Evolutionary conservation across 116 monocot species (phyloP).

Genomic region (Iris pallida): DNA sequence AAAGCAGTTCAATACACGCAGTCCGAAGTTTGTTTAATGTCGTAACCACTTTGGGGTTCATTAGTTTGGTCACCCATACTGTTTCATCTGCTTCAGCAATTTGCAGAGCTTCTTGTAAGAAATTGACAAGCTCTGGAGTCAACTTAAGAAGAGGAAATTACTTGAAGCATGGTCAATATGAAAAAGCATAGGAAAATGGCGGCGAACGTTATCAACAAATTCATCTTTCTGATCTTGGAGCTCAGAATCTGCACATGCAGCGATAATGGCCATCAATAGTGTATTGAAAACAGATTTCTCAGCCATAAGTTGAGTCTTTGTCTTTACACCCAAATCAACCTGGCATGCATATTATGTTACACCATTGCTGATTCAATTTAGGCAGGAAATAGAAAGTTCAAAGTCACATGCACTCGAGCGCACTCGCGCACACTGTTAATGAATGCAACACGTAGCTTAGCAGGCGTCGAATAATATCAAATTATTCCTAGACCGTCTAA

Average conservation of each 20-base stretch:
- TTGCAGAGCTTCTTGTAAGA: constrained; percentile 97
- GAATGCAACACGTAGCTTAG: too few species aligned
- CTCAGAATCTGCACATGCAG: constrained; percentile 71
- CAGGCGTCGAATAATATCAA: too few species aligned
- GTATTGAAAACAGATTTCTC: constrained; percentile 97
- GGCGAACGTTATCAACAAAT: constrained; percentile 70
- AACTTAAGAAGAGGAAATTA: constrained; percentile 83
- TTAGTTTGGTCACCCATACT: constrained; percentile 92
- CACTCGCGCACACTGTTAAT: too few species aligned
- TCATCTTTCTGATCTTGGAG: constrained; percentile 75
- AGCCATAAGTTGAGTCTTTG: constrained; percentile 95
- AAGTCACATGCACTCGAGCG: too few species aligned
- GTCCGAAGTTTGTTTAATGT: constrained; percentile 96
- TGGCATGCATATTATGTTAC: constrained; percentile 15
- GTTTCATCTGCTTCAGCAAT: constrained; percentile 99
- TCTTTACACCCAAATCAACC: constrained; percentile 98
- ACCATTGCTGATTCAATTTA: too few species aligned
- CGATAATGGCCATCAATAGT: constrained; percentile 65
- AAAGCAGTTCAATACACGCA: constrained; percentile 96
- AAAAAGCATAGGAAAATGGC: constrained; percentile 97
- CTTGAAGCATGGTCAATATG: constrained; percentile 63
- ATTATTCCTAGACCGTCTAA: too few species aligned
- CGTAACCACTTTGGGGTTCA: constrained; percentile 83
- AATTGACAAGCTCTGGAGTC: constrained; percentile 86
- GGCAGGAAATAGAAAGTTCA: too few species aligned